Evolutionary conservation across 1,284 basidiomycete genomes (phyloP), one percentile per base, ranked within the genome.

Genomic region (Leccinum subrobustum): DNA sequence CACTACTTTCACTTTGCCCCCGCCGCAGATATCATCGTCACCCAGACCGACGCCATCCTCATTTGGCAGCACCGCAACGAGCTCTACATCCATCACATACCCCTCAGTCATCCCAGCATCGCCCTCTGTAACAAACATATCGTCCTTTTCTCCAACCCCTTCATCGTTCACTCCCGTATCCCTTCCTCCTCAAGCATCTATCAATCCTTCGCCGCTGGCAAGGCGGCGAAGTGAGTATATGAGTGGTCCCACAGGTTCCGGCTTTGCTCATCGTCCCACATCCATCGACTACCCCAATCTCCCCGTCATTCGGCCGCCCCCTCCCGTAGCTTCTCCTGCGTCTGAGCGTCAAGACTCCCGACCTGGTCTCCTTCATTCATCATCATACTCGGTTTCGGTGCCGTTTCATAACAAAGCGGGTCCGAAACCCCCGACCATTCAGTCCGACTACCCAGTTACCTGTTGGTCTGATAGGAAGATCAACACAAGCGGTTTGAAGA

Each of bases 401-500:
- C 62, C 70, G n/a, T 39, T 52, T 8, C 42, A 55, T 7, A 52
- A 61, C 44, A 63, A 62, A 50, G 23, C 63, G 57, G 69, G 65
- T 37, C 82, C 74, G 64, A 81, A 69, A 63, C 82, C 85, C 2
- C 89, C 87, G 23, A 81, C 83, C 35, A 89, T 91, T 62, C 72
- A 74, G 25, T 86, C 84, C n/a, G 84, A 87, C 56, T 93, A 90
- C 72, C 86, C 87, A 9, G 85, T 93, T 20, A 79, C 80, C 8
- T 95, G 91, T 73, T 96, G 93, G 94, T 74, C 80, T 16, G 91
- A 93, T 72, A 79, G 84, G 48, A 83, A 88, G 65, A 84, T 96
- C 61, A 93, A 92, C 16, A 85, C 90, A 39, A 90, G 91, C 0
- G 96, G 96, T 2, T 75, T 99, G 73, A 95, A 95, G 83, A 99